phyloP scores from a whole-genome alignment of 2,329 filamentous ascomycete species.

The Fonsecaea pugnacius region DNA sequence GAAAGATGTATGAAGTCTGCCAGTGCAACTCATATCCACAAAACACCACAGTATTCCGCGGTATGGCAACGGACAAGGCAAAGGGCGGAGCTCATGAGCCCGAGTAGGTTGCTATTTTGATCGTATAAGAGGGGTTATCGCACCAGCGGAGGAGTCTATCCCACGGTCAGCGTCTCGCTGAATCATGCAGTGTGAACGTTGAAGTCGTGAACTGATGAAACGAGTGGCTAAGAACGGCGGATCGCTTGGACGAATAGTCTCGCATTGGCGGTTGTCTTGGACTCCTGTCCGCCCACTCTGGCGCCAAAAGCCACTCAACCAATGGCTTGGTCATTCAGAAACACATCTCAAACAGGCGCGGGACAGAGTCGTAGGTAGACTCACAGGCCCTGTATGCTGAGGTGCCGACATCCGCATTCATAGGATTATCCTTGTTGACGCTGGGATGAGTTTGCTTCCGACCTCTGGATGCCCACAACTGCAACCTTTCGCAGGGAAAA shows the following conservation, averaged over 20 bases:
- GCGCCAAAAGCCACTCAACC: constrained; percentile 28
- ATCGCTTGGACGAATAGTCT: constrained; percentile 27
- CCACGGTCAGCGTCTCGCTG: constrained; percentile 32
- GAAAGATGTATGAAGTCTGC: neutral
- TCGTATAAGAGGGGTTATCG: constrained; percentile 9
- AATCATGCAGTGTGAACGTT: constrained; percentile 15
- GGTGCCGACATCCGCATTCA: constrained; percentile 5
- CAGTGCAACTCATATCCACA: neutral
- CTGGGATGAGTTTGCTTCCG: constrained; percentile 8
- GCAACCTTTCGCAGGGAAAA: constrained; percentile 17
- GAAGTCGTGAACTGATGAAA: constrained; percentile 34
- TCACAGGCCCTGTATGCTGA: constrained; percentile 11
- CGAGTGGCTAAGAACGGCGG: constrained; percentile 36
- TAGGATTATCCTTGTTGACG: constrained; percentile 7
- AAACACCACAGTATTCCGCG: neutral
- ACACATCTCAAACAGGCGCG: constrained; percentile 38
- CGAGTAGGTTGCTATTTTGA: constrained; percentile 33
- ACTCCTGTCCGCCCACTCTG: constrained; percentile 23
- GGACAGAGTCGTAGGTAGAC: constrained; percentile 15
- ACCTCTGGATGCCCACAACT: constrained; percentile 10
- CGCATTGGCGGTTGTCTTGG: constrained; percentile 28
- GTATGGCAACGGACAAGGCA: neutral
- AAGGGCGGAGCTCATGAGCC: neutral
- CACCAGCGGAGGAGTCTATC: constrained; percentile 1
- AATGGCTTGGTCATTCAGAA: constrained; percentile 30